A percentile compares a stretch with the other conserved stretches of the same genome.
Evolutionary conservation across 2,329 filamentous ascomycete species (phyloP).

Genomic region (Truncatella angustata): DNA sequence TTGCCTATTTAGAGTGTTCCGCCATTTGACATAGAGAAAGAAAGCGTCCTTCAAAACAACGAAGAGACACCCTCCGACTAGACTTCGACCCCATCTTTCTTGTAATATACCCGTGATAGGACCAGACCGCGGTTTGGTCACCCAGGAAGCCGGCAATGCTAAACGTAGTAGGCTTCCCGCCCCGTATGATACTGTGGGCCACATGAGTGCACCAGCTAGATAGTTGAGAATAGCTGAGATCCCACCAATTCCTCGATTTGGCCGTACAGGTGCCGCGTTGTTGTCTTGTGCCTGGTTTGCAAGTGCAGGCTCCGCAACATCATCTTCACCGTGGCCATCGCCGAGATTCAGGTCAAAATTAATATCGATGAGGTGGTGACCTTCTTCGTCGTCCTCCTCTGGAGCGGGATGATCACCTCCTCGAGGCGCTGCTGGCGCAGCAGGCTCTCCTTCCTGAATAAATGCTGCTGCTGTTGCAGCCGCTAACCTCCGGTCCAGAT

Average conservation of each 20-base stretch:
- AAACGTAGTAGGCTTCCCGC: constrained; percentile 74
- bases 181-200: constrained; percentile 76
- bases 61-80: constrained; percentile 85
- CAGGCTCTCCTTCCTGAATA: constrained; percentile 7
- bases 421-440: not conserved
- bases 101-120: constrained; percentile 66
- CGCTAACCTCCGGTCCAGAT: constrained; percentile 47
- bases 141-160: constrained; percentile 67
- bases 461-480: constrained; percentile 39
- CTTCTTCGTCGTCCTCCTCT: not conserved
- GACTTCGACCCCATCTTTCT: constrained; percentile 82
- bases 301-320: not conserved
- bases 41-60: constrained; percentile 75
- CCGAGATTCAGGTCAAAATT: constrained; percentile 19
- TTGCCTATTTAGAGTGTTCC: constrained; percentile 54
- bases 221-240: constrained; percentile 36
- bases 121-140: constrained; percentile 37
- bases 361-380: constrained; percentile 12
- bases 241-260: not conserved
- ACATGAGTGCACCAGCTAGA: constrained; percentile 61
- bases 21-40: constrained; percentile 62
- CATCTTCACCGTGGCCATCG: constrained; percentile 8
- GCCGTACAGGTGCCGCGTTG: constrained; percentile 1
- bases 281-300: constrained; percentile 3
- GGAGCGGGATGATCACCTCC: not conserved